Evolutionary conservation across 1,284 basidiomycete species (phyloP).

Genomic region (Ceratobasidium sp.): DNA sequence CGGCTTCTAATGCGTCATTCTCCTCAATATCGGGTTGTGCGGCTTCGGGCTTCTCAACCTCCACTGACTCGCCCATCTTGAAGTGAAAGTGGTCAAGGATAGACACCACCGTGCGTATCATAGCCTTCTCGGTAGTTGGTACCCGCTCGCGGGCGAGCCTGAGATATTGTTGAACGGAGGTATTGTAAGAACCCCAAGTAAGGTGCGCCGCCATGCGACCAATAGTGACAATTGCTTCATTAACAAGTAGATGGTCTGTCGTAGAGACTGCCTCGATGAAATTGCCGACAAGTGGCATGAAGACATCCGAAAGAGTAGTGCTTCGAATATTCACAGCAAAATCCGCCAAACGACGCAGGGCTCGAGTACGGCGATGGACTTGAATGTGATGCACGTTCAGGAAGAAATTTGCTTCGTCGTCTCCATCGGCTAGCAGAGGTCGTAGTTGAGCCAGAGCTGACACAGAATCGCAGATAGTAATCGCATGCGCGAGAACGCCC

Average conservation of each 20-base stretch:
- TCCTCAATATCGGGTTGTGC: constrained; percentile 53
- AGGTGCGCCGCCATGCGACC: constrained; percentile 80
- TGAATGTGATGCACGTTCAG: constrained; percentile 97
- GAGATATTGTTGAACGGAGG: constrained; percentile 84
- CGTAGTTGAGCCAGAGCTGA: constrained; percentile 79
- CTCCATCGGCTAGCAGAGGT: constrained; percentile 85
- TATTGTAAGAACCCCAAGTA: constrained; percentile 88
- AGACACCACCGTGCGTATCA: constrained; percentile 86
- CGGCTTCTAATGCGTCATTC: constrained; percentile 49
- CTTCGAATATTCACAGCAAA: constrained; percentile 76
- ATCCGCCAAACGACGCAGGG: constrained; percentile 86
- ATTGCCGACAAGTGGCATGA: constrained; percentile 87
- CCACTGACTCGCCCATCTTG: constrained; percentile 68
- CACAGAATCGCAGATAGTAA: constrained; percentile 72
- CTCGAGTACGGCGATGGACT: constrained; percentile 88
- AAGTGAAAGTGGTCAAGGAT: constrained; percentile 96
- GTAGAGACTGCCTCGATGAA: constrained; percentile 77
- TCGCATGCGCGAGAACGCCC: constrained; percentile 80
- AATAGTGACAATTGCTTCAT: constrained; percentile 85
- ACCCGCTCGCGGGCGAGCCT: constrained; percentile 73
- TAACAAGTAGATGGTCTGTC: constrained; percentile 91
- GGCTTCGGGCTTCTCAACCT: constrained; percentile 44
- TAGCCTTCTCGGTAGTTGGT: constrained; percentile 80
- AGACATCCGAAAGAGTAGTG: constrained; percentile 81
- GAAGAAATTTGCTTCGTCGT: constrained; percentile 97